Evolutionary conservation across 306 rosid genomes (phyloP).

Genomic region (Cucurbita moschata): DNA sequence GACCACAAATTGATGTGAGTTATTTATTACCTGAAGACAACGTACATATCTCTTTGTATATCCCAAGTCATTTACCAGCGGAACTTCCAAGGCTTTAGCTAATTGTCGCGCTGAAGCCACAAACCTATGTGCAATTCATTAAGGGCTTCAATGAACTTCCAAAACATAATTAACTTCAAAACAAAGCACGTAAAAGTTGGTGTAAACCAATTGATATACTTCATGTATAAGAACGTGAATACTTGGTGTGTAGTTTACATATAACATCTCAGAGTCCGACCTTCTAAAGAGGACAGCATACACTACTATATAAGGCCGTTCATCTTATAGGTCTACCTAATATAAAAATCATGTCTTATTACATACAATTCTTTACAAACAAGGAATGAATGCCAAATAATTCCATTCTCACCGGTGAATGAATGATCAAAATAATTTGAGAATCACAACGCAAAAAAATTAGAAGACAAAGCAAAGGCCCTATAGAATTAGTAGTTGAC

Average conservation of each 20-base stretch:
- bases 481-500: neutral
- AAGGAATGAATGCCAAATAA: neutral
- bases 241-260: neutral
- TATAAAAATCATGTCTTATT: neutral
- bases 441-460: neutral
- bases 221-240: neutral
- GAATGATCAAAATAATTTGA: neutral
- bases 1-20: neutral
- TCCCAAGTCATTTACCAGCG: constrained; percentile 97
- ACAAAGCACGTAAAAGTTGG: neutral
- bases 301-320: neutral
- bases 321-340: neutral
- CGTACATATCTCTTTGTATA: constrained; percentile 97
- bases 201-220: neutral
- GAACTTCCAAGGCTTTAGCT: constrained; percentile 97
- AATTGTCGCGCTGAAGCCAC: constrained; percentile 85
- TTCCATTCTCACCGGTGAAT: neutral
- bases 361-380: neutral
- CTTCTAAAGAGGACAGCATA: neutral
- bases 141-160: neutral
- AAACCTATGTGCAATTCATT: constrained; percentile 42
- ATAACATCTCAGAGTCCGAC: neutral
- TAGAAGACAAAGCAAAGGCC: neutral
- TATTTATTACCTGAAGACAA: constrained; percentile 74
- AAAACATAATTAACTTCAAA: neutral